Percentiles rank a stretch among this genome's conserved stretches.
Conservation (phyloP, 140 eudicot genomes). For the Erigeron philadelphicus region DNA sequence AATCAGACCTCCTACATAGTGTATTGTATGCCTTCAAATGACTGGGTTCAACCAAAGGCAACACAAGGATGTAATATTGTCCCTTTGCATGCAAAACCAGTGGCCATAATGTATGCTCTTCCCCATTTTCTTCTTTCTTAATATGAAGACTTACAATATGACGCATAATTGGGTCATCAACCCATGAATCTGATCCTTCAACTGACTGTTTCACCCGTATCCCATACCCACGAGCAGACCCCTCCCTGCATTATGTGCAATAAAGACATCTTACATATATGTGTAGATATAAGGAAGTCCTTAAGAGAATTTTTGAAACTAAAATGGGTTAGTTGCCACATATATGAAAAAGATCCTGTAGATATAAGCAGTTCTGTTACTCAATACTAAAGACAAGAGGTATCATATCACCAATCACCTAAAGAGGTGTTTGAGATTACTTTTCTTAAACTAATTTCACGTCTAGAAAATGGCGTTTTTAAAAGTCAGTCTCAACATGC, state of each 20-base stretch:
- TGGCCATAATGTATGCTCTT: conserved; percentile 65
- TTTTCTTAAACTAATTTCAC: background rate
- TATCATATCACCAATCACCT: conserved; percentile 7
- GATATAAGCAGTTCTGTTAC: conserved; percentile 4
- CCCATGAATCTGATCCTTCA: conserved; percentile 98
- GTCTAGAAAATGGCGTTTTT: background rate
- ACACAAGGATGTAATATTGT: conserved; percentile 58
- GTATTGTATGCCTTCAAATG: conserved; percentile 64
- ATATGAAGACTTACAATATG: conserved; percentile 65
- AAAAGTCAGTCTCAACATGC: background rate
- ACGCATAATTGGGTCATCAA: conserved; percentile 92
- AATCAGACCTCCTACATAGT: conserved; percentile 60
- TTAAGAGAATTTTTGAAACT: background rate
- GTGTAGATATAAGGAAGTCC: background rate
- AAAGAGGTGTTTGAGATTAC: background rate
- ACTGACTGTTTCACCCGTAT: conserved; percentile 68
- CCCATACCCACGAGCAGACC: conserved; percentile 88
- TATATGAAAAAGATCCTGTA: background rate
- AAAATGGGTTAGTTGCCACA: background rate
- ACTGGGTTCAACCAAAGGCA: conserved; percentile 79
- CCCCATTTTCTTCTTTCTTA: conserved; percentile 53
- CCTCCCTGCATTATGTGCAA: conserved; percentile 57
- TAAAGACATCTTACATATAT: conserved; percentile 14
- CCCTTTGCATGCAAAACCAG: conserved; percentile 68
- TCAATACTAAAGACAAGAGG: background rate